Conservation (phyloP, 2,329 filamentous ascomycete genomes). For the Coniosporium tulheliwenetii region DNA sequence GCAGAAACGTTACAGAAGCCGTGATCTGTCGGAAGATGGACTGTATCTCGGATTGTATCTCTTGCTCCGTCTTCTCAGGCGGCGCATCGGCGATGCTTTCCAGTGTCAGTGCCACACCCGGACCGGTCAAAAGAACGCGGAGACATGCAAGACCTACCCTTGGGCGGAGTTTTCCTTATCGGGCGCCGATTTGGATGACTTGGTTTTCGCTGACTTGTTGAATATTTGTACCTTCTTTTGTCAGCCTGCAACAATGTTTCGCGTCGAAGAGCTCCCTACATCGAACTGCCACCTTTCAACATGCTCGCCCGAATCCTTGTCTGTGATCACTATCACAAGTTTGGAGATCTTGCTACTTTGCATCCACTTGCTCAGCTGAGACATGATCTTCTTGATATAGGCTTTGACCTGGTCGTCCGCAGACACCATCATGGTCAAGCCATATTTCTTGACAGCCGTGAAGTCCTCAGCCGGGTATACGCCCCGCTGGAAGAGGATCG, state of each 20-base stretch:
- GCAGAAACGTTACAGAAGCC: constrained; percentile 89
- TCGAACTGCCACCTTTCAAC: constrained; percentile 98
- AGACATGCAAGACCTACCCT: constrained; percentile 25
- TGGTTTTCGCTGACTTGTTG: constrained; percentile 30
- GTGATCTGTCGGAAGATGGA: constrained; percentile 97
- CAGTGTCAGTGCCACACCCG: neutral
- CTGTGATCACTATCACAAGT: constrained; percentile 89
- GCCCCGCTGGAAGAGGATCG: constrained; percentile 81
- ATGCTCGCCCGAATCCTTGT: constrained; percentile 92
- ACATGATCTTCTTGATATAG: constrained; percentile 99
- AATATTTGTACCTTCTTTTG: constrained; percentile 38
- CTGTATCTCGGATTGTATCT: constrained; percentile 92
- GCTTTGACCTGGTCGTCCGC: constrained; percentile 96
- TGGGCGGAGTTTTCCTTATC: constrained; percentile 58
- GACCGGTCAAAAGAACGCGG: neutral
- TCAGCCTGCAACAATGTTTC: neutral
- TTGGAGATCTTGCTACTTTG: constrained; percentile 91
- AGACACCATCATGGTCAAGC: constrained; percentile 93
- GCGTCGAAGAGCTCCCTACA: constrained; percentile 28
- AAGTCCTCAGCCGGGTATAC: constrained; percentile 93
- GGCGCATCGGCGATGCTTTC: constrained; percentile 14
- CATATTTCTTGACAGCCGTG: constrained; percentile 96
- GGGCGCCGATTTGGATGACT: constrained; percentile 30
- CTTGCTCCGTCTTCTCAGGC: constrained; percentile 70
- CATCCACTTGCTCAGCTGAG: constrained; percentile 96